A percentile compares a stretch with the other conserved stretches of the same genome.
These are phyloP conservation scores for Trichoderma endophyticum DNA, from an alignment of 2,329 filamentous ascomycete genomes.

Conservation along the genomic window DNA sequence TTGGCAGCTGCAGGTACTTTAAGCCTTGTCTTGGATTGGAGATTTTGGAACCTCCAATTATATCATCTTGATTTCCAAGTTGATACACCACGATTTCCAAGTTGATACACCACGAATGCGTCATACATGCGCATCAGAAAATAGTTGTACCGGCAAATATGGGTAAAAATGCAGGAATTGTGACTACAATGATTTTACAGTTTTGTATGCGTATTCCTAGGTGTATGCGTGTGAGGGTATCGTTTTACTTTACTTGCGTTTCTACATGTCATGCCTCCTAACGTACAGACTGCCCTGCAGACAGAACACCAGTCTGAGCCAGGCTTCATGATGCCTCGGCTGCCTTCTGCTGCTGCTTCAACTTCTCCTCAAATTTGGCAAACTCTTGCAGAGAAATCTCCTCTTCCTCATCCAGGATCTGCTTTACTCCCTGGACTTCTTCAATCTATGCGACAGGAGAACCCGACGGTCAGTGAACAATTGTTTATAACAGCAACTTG, in stretches of 20 bases:
- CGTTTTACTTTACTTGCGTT: not conserved
- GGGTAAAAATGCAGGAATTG: not conserved
- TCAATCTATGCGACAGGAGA: conserved; percentile 65
- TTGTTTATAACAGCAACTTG: not conserved
- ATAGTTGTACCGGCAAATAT: not conserved
- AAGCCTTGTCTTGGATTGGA: conserved; percentile 29
- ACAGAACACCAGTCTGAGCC: not conserved
- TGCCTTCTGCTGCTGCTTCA: conserved; percentile 39
- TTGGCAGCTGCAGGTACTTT: conserved; percentile 9
- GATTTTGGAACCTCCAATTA: not conserved
- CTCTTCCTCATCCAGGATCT: conserved; percentile 89
- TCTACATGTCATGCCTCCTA: conserved; percentile 4
- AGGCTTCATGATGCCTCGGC: not conserved
- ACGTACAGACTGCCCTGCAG: not conserved
- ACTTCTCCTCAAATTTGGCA: conserved; percentile 88
- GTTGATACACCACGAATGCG: not conserved
- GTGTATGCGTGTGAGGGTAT: not conserved
- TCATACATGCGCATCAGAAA: not conserved
- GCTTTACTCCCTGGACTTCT: conserved; percentile 88
- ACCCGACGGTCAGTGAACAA: not conserved
- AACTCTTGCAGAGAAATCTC: conserved; percentile 85
- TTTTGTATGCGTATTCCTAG: not conserved
- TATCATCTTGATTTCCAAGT: not conserved
- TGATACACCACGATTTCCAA: not conserved
- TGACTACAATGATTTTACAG: not conserved